phyloP scores from a whole-genome alignment of 2,329 filamentous ascomycete species.

The Aspergillus brunneoviolaceus region DNA sequence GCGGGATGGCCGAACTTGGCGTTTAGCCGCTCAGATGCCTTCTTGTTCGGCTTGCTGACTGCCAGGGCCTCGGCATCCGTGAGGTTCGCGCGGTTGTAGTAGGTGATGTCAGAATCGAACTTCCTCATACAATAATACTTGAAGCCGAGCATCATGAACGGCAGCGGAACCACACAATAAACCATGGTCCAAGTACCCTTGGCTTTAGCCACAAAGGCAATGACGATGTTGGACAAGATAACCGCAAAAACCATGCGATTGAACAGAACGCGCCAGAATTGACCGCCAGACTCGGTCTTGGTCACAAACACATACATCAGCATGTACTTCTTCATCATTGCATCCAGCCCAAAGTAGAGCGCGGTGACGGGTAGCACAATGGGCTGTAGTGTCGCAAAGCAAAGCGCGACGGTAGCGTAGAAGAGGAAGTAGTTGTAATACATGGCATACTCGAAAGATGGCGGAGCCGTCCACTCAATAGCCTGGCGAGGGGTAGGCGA shows the following conservation, averaged over 20 bases:
- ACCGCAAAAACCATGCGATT: conserved; percentile 87
- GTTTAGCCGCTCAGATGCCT: conserved; percentile 64
- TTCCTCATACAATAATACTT: conserved; percentile 76
- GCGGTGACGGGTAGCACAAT: conserved; percentile 82
- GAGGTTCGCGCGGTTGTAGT: conserved; percentile 68
- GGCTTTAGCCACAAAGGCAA: conserved; percentile 73
- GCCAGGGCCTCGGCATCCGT: conserved; percentile 49
- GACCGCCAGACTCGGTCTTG: conserved; percentile 91
- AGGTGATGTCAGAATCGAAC: conserved; percentile 80
- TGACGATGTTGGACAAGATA: conserved; percentile 74
- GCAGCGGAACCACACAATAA: conserved; percentile 69
- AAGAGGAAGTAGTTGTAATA: conserved; percentile 99
- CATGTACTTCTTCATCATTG: conserved; percentile 91
- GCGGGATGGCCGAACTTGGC: conserved; percentile 85
- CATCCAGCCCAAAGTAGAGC: conserved; percentile 84
- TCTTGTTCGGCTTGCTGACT: conserved; percentile 38
- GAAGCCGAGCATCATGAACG: conserved; percentile 76
- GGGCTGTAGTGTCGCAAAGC: conserved; percentile 81
- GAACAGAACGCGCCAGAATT: conserved; percentile 87
- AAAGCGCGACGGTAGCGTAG: conserved; percentile 85
- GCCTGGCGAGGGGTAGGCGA: conserved; percentile 85
- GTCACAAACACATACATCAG: conserved; percentile 93
- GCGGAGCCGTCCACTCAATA: conserved; percentile 90
- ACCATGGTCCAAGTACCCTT: conserved; percentile 67
- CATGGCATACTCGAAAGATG: conserved; percentile 87